phyloP scores from a whole-genome alignment of 371 early-diverging fungal genomes.

The Mucor circinelloides region DNA sequence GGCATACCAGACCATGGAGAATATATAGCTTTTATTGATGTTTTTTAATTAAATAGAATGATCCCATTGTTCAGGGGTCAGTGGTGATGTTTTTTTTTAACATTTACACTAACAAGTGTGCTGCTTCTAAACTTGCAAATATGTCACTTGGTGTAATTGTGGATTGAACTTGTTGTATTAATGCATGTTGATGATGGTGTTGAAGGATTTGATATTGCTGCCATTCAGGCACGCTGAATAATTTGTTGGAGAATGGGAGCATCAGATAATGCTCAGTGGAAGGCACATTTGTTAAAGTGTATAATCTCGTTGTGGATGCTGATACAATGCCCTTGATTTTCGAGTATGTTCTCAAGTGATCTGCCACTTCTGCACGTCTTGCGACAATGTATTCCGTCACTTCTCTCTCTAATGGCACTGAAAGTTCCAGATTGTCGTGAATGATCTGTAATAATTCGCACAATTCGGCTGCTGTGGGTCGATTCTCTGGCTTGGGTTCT shows the following conservation, averaged over 20 bases:
- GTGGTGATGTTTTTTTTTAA: no score
- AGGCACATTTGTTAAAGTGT: slow-evolving; percentile 47
- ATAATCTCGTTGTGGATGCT: slow-evolving; percentile 42
- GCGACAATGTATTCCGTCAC: slow-evolving; percentile 49
- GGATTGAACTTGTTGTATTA: neutral
- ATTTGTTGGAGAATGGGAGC: neutral
- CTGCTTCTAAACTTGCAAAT: slow-evolving; percentile 2
- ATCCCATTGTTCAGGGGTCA: no score
- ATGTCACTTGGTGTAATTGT: slow-evolving; percentile 3
- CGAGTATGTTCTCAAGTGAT: slow-evolving; percentile 40
- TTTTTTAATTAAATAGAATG: no score
- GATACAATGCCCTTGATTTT: slow-evolving; percentile 43
- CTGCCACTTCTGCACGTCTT: slow-evolving; percentile 46
- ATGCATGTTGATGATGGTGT: neutral
- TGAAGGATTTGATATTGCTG: neutral
- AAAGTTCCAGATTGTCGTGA: slow-evolving; percentile 36
- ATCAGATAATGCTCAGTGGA: slow-evolving; percentile 14
- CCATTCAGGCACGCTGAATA: neutral
- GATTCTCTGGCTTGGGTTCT: slow-evolving; percentile 46
- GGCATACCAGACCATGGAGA: no score
- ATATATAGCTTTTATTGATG: no score
- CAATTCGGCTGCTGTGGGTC: slow-evolving; percentile 41
- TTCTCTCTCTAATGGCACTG: slow-evolving; percentile 35
- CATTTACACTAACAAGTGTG: neutral
- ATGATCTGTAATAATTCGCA: slow-evolving; percentile 39